These are phyloP conservation scores for Ichthyophthirius multifiliis DNA, from an alignment of 169 alveolate genomes.

Conservation along the genomic window DNA sequence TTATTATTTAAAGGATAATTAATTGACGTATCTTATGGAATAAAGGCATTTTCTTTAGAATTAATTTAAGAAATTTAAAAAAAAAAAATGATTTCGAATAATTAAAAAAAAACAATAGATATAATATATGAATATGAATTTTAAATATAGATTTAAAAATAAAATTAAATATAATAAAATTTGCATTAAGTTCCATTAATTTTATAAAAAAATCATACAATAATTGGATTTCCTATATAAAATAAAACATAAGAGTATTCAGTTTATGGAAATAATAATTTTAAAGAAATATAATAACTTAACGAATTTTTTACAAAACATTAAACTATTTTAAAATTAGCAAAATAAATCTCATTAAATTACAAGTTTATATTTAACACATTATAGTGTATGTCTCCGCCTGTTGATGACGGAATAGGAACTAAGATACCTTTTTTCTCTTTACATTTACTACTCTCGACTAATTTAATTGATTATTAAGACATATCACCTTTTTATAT, in stretches of 20 bases:
- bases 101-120: too few species aligned
- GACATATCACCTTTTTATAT: background rate
- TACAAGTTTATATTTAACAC: background rate
- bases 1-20: too few species aligned
- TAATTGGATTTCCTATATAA: background rate
- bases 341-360: background rate
- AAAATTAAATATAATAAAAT: too few species aligned
- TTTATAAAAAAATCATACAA: background rate
- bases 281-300: background rate
- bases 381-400: background rate
- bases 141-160: background rate
- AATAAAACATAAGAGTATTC: background rate
- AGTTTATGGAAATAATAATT: background rate
- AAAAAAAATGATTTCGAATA: too few species aligned
- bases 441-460: background rate
- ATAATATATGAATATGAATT: too few species aligned
- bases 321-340: background rate
- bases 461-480: background rate
- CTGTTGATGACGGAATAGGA: constrained; percentile 4
- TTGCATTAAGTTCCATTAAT: background rate
- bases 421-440: background rate
- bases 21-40: too few species aligned
- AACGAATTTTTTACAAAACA: background rate
- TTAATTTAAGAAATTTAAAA: too few species aligned
- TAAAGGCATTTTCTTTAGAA: too few species aligned